Evolutionary conservation across 306 rosid genomes (phyloP).

Genomic region (Acacia confusa): DNA sequence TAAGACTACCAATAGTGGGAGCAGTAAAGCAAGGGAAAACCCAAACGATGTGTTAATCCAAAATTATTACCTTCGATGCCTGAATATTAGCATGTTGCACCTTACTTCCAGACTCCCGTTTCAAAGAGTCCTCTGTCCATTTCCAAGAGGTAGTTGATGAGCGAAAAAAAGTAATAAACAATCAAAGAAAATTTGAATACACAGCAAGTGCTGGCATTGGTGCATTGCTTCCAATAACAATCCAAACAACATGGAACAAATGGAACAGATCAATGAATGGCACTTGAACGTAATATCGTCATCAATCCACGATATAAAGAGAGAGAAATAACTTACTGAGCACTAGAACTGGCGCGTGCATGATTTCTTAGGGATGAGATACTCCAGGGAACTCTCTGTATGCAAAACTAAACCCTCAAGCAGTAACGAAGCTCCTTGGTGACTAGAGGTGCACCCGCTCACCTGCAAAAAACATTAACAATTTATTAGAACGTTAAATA

Average conservation of each 20-base stretch:
- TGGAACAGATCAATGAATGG: constrained; percentile 1
- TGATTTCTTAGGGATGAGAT: constrained; percentile 32
- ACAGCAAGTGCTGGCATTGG: background rate
- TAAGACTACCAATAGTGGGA: background rate
- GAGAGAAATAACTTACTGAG: constrained; percentile 28
- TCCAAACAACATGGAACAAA: background rate
- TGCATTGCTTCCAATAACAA: background rate
- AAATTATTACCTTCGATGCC: constrained; percentile 64
- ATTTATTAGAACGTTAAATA: background rate
- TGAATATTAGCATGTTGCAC: constrained; percentile 85
- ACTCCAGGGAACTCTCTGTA: background rate
- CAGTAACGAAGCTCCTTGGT: constrained; percentile 10
- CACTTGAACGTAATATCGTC: background rate
- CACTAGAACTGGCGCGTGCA: constrained; percentile 53
- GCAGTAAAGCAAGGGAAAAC: background rate
- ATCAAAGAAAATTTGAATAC: background rate
- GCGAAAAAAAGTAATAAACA: background rate
- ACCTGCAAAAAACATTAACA: background rate
- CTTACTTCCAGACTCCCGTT: constrained; percentile 80
- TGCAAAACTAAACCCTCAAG: constrained; percentile 11
- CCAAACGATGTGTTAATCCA: background rate
- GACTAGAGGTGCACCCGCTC: background rate
- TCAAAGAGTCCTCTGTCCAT: constrained; percentile 71
- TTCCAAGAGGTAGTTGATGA: constrained; percentile 7
- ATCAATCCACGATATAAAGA: background rate